Evolutionary conservation across 352 stramenopile genomes (phyloP), one percentile per base, ranked within the genome.

Genomic region (Globisporangium barbulae): DNA sequence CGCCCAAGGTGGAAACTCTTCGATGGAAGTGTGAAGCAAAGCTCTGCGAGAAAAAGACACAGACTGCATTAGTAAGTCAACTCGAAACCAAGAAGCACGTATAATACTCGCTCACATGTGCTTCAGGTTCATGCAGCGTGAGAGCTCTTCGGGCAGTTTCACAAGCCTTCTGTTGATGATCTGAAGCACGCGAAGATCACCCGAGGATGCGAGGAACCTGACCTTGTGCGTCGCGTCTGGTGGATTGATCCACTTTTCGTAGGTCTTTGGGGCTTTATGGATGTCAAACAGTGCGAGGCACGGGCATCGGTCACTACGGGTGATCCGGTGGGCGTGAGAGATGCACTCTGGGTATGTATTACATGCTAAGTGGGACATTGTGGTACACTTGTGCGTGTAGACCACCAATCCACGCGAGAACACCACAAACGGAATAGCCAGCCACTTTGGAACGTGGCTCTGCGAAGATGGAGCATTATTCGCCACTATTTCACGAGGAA

Each of bases 241-340:
- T 1, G 70, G 72, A 35, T 77, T 42, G 0, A 45, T 67, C 70
- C 75, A 80, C 25, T 77, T 70, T 3, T 69, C 65, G 35, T 69
- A 83, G 12, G 68, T 70, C 48, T 66, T 75, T 15, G 75, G 70
- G 2, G 72, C 59, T 9, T 37, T 59, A 19, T 78, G 44, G 9
- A 67, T 68, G 53, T 81, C 75, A 17, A 83, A 67, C 0, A 83
- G 37, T 6, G 68, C 69, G 42, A 65, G 49, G 52, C 75, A 79
- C 3, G 73, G 75, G 55, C 75, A 83, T 1, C 3, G 9, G 17
- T n/a, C 19, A 2, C 10, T 33, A 4, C 47, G 59, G 2, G 44
- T n/a, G 21, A 53, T 56, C 12, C 66, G 64, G 22, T 81, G 73
- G 1, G 63, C 68, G 48, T 65, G 67, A 1, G 67, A 64, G 12